Conservation (phyloP, 306 rosid species). For the Casuarina equisetifolia region DNA sequence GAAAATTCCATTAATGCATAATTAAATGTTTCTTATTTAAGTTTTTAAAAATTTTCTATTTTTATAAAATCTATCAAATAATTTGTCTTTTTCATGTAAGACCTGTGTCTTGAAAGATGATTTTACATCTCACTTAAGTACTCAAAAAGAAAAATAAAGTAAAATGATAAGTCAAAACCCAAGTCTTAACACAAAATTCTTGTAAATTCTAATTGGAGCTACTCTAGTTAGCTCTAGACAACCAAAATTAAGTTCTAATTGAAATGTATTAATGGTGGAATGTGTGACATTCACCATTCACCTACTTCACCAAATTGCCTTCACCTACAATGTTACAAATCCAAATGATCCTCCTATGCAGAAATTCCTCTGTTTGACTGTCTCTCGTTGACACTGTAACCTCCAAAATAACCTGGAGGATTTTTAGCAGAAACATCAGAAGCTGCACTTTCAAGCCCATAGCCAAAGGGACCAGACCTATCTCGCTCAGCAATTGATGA, state of each 20-base stretch:
- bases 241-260: conserved; percentile 49
- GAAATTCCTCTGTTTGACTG: conserved; percentile 90
- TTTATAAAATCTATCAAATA: neutral
- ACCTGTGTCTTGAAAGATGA: conserved; percentile 96
- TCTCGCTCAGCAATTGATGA: conserved; percentile 76
- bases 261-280: conserved; percentile 61
- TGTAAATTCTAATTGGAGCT: conserved; percentile 67
- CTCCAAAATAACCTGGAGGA: conserved; percentile 90
- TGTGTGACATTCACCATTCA: conserved; percentile 75
- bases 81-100: conserved; percentile 45
- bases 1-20: too few relatives aligned
- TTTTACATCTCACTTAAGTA: conserved; percentile 98
- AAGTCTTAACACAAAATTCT: conserved; percentile 82
- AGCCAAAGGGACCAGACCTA: conserved; percentile 78
- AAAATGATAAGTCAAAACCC: conserved; percentile 70
- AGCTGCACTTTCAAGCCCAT: conserved; percentile 73
- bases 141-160: conserved; percentile 44
- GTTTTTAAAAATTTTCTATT: too few relatives aligned
- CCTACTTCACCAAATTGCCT: conserved; percentile 69
- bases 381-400: conserved; percentile 88
- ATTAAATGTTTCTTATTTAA: too few relatives aligned
- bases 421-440: conserved; percentile 73
- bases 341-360: conserved; percentile 66
- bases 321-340: conserved; percentile 61
- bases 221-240: conserved; percentile 78